Conservation (phyloP, 2,329 filamentous ascomycete genomes). For the Ophiocordyceps sinensis region DNA sequence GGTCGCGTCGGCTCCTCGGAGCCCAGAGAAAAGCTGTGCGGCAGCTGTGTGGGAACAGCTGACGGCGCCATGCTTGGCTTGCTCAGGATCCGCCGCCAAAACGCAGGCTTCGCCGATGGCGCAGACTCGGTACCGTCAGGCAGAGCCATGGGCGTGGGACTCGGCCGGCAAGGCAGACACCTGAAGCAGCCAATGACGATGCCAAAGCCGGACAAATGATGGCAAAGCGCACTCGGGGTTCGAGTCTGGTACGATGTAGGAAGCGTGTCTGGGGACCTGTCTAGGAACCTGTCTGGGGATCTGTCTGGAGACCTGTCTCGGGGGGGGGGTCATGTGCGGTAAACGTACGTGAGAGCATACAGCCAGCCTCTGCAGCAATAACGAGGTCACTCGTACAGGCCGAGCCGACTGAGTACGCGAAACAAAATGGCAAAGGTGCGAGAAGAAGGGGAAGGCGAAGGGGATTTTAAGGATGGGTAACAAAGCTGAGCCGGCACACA, state of each 20-base stretch:
- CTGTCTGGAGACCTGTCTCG: background rate
- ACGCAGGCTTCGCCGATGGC: slow-evolving; percentile 10
- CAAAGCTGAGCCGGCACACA: background rate
- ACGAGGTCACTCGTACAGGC: background rate
- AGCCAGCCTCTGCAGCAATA: background rate
- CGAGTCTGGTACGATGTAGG: background rate
- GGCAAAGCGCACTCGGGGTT: background rate
- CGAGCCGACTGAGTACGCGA: background rate
- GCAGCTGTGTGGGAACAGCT: slow-evolving; percentile 5
- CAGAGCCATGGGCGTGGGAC: slow-evolving; percentile 12
- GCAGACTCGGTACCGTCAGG: slow-evolving; percentile 13
- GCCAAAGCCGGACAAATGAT: background rate
- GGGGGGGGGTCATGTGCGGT: background rate
- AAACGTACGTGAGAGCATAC: background rate
- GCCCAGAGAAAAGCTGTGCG: background rate
- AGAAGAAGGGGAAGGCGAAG: background rate
- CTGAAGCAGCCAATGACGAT: background rate
- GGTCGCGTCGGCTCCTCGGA: slow-evolving; percentile 1
- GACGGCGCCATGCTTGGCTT: slow-evolving; percentile 6
- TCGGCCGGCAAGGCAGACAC: slow-evolving; percentile 4
- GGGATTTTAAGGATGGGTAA: background rate
- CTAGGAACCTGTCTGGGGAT: background rate
- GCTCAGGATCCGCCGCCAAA: slow-evolving; percentile 15
- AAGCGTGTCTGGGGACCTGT: background rate
- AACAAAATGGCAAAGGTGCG: background rate